A percentile compares a stretch with the other conserved stretches of the same genome.
phyloP scores from a whole-genome alignment of 140 eudicot species.

The Anethum foeniculum region DNA sequence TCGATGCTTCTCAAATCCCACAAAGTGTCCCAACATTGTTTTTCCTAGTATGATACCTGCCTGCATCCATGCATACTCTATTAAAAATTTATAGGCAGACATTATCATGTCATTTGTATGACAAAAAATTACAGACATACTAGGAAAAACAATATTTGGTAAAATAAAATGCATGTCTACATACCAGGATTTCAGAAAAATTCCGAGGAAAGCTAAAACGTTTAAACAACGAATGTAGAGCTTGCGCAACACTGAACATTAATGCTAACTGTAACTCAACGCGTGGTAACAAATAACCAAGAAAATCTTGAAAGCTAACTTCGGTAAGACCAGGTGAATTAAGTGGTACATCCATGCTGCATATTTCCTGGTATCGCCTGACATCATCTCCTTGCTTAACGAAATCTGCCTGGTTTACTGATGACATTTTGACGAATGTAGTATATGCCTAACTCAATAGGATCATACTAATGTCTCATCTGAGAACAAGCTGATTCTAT shows the following conservation, averaged over 20 bases:
- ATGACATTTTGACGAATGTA: not conserved
- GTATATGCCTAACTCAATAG: not conserved
- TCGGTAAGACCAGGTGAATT: slow-evolving; percentile 4
- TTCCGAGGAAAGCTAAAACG: slow-evolving; percentile 11
- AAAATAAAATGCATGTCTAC: not conserved
- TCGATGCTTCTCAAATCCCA: not conserved
- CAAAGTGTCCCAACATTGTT: not conserved
- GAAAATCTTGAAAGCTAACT: not conserved
- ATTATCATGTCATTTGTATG: not conserved
- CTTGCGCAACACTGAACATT: slow-evolving; percentile 9
- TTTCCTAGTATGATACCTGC: slow-evolving; percentile 5
- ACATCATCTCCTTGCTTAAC: not conserved
- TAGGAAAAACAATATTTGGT: not conserved
- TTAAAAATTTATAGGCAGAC: not conserved
- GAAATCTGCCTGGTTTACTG: not conserved
- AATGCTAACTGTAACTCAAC: slow-evolving; percentile 6
- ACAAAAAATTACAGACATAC: not conserved
- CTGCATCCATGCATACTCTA: slow-evolving; percentile 3
- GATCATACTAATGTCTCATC: not conserved
- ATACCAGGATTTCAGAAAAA: slow-evolving; percentile 17
- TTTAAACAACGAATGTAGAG: slow-evolving; percentile 9
- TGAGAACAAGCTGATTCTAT: not conserved
- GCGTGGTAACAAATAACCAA: slow-evolving; percentile 3
- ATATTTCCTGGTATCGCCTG: not conserved
- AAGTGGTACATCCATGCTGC: not conserved